Base-by-base conservation (phyloP, 179 eudicot genomes). In the Corrigiola litoralis region DNA sequence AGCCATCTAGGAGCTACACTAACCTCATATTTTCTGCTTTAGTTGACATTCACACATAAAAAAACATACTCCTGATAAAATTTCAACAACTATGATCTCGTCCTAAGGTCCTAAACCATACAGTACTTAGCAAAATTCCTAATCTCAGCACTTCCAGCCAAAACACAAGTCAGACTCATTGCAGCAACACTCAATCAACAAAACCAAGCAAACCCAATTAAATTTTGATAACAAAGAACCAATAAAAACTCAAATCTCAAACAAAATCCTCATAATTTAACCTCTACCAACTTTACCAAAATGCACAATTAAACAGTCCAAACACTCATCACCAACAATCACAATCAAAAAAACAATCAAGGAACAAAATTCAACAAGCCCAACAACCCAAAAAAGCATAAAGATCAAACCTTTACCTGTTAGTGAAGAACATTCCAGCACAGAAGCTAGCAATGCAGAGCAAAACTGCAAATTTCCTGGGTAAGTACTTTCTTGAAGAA, bases 361-460 rank as follows among this genome's bases (percentile, higher is more conserved):
- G 28, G 13, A 50, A 25, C 69, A 57, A 56, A 37, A 1, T 21
- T 32, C 38, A 6, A 42, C 23, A 66, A 65, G 29, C 23, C 17
- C 4, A 42, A 60, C 11, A 33, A 13, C 37, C 7, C 67, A 52
- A 27, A 16, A 33, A 46, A 24, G 10, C 5, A 18, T 25, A 55
- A n/a, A 58, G 14, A 27, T 23, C 1, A 6, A 54, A 0, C 21
- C 60, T 11, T 33, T 76, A 89, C 98, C 98, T 89, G 67, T 74
- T 71, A 37, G 95, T 81, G 84, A 92, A 81, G 82, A 89, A 72
- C 82, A 87, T 79, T 34, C 95, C 98, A 63, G 84, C 85, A 65
- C 86, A 89, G 68, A 92, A 92, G 66, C 96, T 81, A 28, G 77
- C 82, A 67, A 92, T 66, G 72, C 98, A 92, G 1, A 92, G 77